Base-by-base conservation (phyloP, 805 yeast genomes). In the Ogataea ganodermae region DNA sequence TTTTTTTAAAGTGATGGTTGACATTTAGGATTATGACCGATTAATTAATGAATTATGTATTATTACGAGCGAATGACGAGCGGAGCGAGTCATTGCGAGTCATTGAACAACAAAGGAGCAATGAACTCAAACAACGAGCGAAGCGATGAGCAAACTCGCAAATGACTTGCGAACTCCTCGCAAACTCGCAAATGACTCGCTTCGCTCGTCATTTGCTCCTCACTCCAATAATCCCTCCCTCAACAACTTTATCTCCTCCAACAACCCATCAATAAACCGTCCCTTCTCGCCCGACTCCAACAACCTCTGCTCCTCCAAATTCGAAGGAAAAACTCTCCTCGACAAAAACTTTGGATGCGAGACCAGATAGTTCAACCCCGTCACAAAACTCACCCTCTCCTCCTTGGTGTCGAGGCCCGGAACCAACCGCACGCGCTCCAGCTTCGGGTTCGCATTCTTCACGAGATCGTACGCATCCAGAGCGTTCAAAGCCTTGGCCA, bases 301-400 rank as follows among this genome's bases (percentile, higher is more conserved):
- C 7, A 78, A 53, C 33, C 77, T 72, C 57, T 80, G 86, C 55
- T 87, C 94, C 39, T 86, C 92, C 2, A 71, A 41, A 10, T 83
- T 78, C 2, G 84, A 76, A 2, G 91, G 79, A 2, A 77, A 72
- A 3, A 87, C 74, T 55, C 94, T 71, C 5, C 91, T 78, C 4
- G 86, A 76, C 51, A 91, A 69, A 56, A 83, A 90, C 64, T 89
- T 89, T 12, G 96, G 96, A 66, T 91, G 97, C 22, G 91, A 84
- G 51, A 89, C 73, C 33, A 91, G 73, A 55, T 89, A 87, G 46
- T 79, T 84, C 47, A 90, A 68, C 9, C 84, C 79, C 35, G 75
- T 79, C 3, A 74, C 69, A 51, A 91, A 75, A 21, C 76, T 80
- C n/a, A 74, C 76, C 49, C 84, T 73, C 49, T 83, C 85, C 23